These are phyloP conservation scores for Russula compacta DNA, from an alignment of 768 basidiomycete species.

Conservation along the genomic window DNA sequence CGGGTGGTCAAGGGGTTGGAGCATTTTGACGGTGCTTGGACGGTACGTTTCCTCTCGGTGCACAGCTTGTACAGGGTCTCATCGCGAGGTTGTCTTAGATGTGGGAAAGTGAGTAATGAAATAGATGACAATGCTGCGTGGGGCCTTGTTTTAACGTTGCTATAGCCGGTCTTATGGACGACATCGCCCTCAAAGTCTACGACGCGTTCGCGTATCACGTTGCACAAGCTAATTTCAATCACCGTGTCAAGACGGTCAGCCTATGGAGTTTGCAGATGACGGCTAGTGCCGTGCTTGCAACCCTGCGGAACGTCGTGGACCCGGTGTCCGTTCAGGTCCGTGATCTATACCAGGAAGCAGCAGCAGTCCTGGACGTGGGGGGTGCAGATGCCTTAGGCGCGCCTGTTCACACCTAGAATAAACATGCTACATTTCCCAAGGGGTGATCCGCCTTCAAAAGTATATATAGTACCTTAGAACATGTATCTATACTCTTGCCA, in stretches of 20 bases:
- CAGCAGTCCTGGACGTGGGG: neutral
- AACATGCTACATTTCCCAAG: neutral
- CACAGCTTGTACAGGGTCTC: constrained; percentile 2
- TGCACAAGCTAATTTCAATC: constrained; percentile 79
- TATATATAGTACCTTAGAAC: constrained; percentile 1
- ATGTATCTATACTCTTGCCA: neutral
- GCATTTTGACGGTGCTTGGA: constrained; percentile 97
- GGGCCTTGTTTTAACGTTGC: neutral
- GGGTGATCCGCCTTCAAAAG: neutral
- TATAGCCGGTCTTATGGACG: constrained; percentile 83
- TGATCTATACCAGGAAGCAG: constrained; percentile 24
- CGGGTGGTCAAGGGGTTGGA: constrained; percentile 70
- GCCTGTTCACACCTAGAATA: neutral
- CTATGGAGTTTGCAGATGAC: constrained; percentile 95
- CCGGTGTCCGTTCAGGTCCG: constrained; percentile 37
- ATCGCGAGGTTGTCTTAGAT: constrained; percentile 39
- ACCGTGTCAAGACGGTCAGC: constrained; percentile 82
- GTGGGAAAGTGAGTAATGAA: constrained; percentile 74
- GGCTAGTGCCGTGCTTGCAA: constrained; percentile 73
- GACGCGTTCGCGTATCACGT: constrained; percentile 95
- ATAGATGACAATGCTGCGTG: neutral
- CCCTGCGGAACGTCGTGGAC: constrained; percentile 69
- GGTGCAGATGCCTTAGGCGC: neutral
- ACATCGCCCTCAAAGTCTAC: constrained; percentile 82
- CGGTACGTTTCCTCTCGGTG: constrained; percentile 43